Percentiles rank a stretch among this genome's conserved stretches.
Conservation (phyloP, 495 filamentous ascomycete genomes). For the Aspergillus olivimuriae region DNA sequence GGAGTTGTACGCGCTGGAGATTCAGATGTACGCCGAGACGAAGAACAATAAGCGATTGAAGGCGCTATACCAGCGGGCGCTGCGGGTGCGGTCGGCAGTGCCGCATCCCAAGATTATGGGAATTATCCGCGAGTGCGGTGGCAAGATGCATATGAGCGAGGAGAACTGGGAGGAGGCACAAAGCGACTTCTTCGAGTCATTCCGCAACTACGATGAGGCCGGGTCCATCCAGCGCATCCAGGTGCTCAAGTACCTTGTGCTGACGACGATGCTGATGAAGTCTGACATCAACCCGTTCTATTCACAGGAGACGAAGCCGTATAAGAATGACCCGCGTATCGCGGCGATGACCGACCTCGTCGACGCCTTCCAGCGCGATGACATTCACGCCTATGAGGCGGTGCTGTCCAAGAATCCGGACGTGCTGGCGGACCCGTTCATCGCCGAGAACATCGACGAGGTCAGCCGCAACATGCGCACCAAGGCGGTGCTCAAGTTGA, state of each 20-base stretch:
- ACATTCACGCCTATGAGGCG: slow-evolving; percentile 84
- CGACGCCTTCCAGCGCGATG: slow-evolving; percentile 92
- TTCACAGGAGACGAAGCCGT: slow-evolving; percentile 98
- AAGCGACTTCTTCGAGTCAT: slow-evolving; percentile 96
- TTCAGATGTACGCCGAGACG: slow-evolving; percentile 97
- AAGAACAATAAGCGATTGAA: slow-evolving; percentile 97
- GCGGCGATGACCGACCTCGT: slow-evolving; percentile 96
- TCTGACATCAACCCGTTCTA: slow-evolving; percentile 99
- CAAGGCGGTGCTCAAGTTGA: slow-evolving; percentile 87
- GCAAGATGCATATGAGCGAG: slow-evolving; percentile 99
- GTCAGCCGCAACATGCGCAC: slow-evolving; percentile 98
- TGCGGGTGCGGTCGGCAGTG: slow-evolving; percentile 88
- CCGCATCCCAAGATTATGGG: slow-evolving; percentile 99
- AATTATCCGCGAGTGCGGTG: slow-evolving; percentile 95
- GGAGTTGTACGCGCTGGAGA: slow-evolving; percentile 94
- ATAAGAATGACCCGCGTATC: slow-evolving; percentile 91
- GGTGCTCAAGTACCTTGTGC: slow-evolving; percentile 92
- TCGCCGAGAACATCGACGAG: slow-evolving; percentile 98
- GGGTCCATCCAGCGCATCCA: slow-evolving; percentile 94
- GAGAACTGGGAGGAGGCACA: slow-evolving; percentile 98
- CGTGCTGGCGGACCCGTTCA: slow-evolving; percentile 86
- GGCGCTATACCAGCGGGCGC: slow-evolving; percentile 80
- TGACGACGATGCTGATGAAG: slow-evolving; percentile 98
- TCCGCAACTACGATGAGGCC: slow-evolving; percentile 97
- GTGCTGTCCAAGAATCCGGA: slow-evolving; percentile 86